Base-by-base conservation (phyloP, 805 yeast genomes). In the Ogataea thermomethanolica region DNA sequence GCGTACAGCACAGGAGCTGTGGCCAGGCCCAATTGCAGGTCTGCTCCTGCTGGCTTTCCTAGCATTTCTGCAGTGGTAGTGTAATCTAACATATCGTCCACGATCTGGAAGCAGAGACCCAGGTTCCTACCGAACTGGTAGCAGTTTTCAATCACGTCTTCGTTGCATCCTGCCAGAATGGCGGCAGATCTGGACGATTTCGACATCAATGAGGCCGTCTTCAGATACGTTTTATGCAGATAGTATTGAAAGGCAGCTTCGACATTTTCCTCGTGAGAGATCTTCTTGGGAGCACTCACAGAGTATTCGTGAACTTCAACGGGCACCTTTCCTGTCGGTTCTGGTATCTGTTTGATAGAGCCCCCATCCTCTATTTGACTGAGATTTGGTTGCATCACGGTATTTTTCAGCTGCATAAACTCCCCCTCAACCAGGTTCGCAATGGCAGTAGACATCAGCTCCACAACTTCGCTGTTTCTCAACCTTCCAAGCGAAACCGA, bases 361-460 rank as follows among this genome's bases (percentile, higher is more conserved):
- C 67, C 75, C 46, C 76, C 86, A 39, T 53, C 49, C 32, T 56
- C 59, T 43, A 71, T 67, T 14, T 70, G 62, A 32, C 64, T 59
- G 24, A 68, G 58, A 36, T 71, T 58, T 25, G 76, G 78, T 44
- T 70, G 75, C 29, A 84, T 67, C 7, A 90, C 93, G 0, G 96
- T 88, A 65, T 93, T 93, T 54, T 91, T 90, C 69, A 93, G 76
- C 67, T 93, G 99, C 98, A 93, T 93, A 61, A 93, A 91, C 66
- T 93, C 99, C 36, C 99, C 99, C 66, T 93, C 99, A 1, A 93
- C 98, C 45, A 93, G 72, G 60, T 93, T 93, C 9, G 98, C 99
- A 59, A 93, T 93, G 24, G 96, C 84, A 10, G 96, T 91, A 3
- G 97, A 89, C 69, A 93, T 78, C 46, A 93, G 72, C 67, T 93